These are phyloP conservation scores for Globisporangium nunn DNA, from an alignment of 352 stramenopile genomes.

Conservation along the genomic window DNA sequence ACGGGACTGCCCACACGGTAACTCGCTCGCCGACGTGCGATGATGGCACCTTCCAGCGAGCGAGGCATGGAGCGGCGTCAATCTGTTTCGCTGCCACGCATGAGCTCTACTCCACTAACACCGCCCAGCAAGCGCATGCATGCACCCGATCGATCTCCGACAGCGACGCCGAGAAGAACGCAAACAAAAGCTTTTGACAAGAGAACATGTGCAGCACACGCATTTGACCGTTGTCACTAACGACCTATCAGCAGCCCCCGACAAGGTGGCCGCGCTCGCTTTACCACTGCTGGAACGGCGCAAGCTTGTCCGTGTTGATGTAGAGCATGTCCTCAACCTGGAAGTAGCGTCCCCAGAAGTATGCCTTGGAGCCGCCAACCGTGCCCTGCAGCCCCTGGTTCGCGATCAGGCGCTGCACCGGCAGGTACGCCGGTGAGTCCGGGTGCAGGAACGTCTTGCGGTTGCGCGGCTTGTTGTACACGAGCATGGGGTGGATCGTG, in stretches of 20 bases:
- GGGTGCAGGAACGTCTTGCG: conserved; percentile 86
- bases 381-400: conserved; percentile 45
- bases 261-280: background rate
- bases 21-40: conserved; percentile 1
- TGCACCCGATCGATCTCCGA: too few species aligned
- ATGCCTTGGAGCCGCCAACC: conserved; percentile 75
- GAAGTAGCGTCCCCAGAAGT: conserved; percentile 85
- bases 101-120: too few species aligned
- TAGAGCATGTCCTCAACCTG: conserved; percentile 81
- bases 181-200: too few species aligned
- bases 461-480: conserved; percentile 84
- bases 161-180: too few species aligned
- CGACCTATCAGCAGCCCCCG: too few species aligned
- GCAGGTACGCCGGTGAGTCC: conserved; percentile 68
- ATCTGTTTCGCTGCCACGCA: too few species aligned
- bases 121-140: too few species aligned
- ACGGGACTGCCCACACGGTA: conserved; percentile 68
- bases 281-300: conserved; percentile 76
- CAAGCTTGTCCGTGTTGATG: conserved; percentile 80
- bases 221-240: too few species aligned
- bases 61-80: too few species aligned
- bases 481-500: conserved; percentile 76
- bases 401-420: conserved; percentile 56
- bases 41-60: background rate
- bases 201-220: too few species aligned